Evolutionary conservation across 75 land plant genomes (phyloP).

Genomic region (Selaginella moellendorffii): DNA sequence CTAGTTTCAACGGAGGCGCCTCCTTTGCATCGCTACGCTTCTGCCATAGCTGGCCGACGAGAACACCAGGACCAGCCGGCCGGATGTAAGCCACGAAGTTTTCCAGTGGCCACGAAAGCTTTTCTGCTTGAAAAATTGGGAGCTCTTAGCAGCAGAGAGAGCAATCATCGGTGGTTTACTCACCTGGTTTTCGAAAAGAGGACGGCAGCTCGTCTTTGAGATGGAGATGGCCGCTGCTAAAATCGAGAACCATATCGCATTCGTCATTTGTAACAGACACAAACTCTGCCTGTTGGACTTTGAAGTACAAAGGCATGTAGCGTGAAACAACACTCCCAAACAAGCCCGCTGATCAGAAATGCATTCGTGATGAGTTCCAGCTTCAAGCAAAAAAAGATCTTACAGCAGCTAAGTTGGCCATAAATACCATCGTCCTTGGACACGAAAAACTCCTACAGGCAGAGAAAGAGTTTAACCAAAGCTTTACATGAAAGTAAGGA

Average conservation of each 20-base stretch:
- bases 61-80: conserved; percentile 60
- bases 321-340: background rate
- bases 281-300: conserved; percentile 27
- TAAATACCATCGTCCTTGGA: conserved; percentile 35
- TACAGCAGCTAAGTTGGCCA: conserved; percentile 24
- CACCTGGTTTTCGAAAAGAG: conserved; percentile 73
- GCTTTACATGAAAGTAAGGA: background rate
- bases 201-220: conserved; percentile 29
- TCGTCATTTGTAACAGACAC: conserved; percentile 59
- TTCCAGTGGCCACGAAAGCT: conserved; percentile 55
- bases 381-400: background rate
- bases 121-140: conserved; percentile 24
- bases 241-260: conserved; percentile 65
- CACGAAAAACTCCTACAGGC: conserved; percentile 30
- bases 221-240: conserved; percentile 53
- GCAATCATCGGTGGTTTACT: too few relatives aligned
- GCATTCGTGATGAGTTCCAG: background rate
- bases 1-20: too few relatives aligned
- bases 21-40: conserved; percentile 47
- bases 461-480: conserved; percentile 7
- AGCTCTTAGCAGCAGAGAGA: background rate
- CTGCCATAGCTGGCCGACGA: conserved; percentile 74
- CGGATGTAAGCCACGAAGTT: conserved; percentile 57
- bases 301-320: conserved; percentile 48
- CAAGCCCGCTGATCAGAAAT: background rate